Evolutionary conservation across 140 eudicot species (phyloP).

Genomic region (Cichorium intybus): DNA sequence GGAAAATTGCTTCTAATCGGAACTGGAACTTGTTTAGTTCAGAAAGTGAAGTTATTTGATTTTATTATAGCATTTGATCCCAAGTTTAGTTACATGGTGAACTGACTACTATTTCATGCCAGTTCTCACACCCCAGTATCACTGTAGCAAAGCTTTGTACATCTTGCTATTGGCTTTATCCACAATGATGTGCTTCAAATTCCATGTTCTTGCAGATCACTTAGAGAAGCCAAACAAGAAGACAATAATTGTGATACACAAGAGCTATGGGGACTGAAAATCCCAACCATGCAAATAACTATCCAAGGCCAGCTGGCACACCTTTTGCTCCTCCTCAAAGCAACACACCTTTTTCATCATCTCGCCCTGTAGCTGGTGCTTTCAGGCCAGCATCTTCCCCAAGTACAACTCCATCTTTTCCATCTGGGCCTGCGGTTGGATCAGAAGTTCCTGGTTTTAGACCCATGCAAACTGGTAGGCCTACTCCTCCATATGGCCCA

Average conservation of each 20-base stretch:
- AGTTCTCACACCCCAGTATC: neutral
- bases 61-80: neutral
- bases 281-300: slow-evolving; percentile 55
- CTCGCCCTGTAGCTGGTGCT: slow-evolving; percentile 68
- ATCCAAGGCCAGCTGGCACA: slow-evolving; percentile 52
- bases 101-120: neutral
- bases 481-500: slow-evolving; percentile 53
- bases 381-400: slow-evolving; percentile 47
- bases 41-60: neutral
- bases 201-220: slow-evolving; percentile 29
- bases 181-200: neutral
- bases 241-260: slow-evolving; percentile 24
- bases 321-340: slow-evolving; percentile 66
- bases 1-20: neutral
- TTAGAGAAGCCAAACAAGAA: slow-evolving; percentile 19
- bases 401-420: slow-evolving; percentile 41
- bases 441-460: slow-evolving; percentile 48
- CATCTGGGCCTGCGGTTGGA: slow-evolving; percentile 48
- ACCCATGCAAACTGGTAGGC: slow-evolving; percentile 48
- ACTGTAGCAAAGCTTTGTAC: neutral
- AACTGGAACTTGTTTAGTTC: slow-evolving; percentile 1
- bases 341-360: slow-evolving; percentile 52
- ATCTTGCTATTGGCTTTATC: neutral
- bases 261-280: slow-evolving; percentile 75
- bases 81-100: neutral